phyloP scores from a whole-genome alignment of 2,329 filamentous ascomycete genomes.

The Rhinocladiella similis region DNA sequence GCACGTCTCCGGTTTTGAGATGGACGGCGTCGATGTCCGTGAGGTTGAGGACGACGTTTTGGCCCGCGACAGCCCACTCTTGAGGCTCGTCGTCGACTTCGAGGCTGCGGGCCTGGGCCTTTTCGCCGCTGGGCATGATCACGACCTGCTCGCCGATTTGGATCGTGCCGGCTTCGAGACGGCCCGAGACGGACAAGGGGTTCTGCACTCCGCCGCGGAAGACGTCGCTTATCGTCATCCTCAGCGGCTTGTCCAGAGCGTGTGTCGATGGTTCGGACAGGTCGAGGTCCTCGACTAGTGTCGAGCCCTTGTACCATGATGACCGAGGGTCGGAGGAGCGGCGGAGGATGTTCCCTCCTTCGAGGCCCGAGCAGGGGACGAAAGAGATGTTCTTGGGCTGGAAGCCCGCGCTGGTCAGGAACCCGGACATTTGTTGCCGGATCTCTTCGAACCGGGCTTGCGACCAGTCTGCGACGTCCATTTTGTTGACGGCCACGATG shows the following conservation, averaged over 20 bases:
- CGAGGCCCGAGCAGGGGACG: conserved; percentile 84
- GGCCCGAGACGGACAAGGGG: conserved; percentile 80
- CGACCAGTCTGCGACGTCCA: conserved; percentile 84
- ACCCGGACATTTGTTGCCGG: conserved; percentile 75
- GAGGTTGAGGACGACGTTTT: conserved; percentile 83
- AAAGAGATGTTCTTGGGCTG: conserved; percentile 78
- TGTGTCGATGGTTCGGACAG: conserved; percentile 69
- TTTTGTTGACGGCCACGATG: conserved; percentile 92
- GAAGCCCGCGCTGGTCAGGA: conserved; percentile 81
- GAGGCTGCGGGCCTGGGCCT: conserved; percentile 76
- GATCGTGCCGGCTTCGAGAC: conserved; percentile 78
- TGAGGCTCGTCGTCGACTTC: conserved; percentile 68
- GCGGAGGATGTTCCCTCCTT: conserved; percentile 77
- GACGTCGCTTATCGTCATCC: conserved; percentile 84
- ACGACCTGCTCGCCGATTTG: conserved; percentile 81
- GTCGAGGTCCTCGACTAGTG: conserved; percentile 82
- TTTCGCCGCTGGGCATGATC: conserved; percentile 78
- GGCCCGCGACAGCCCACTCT: conserved; percentile 91
- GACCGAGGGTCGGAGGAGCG: conserved; percentile 48
- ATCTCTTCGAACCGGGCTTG: conserved; percentile 83
- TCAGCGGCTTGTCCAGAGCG: conserved; percentile 74
- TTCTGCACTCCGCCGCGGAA: conserved; percentile 78
- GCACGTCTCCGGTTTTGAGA: conserved; percentile 78
- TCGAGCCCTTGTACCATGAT: conserved; percentile 78
- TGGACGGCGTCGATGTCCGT: conserved; percentile 82